These are phyloP conservation scores for Myxozyma neotropica DNA, from an alignment of 805 yeast genomes.

Conservation along the genomic window DNA sequence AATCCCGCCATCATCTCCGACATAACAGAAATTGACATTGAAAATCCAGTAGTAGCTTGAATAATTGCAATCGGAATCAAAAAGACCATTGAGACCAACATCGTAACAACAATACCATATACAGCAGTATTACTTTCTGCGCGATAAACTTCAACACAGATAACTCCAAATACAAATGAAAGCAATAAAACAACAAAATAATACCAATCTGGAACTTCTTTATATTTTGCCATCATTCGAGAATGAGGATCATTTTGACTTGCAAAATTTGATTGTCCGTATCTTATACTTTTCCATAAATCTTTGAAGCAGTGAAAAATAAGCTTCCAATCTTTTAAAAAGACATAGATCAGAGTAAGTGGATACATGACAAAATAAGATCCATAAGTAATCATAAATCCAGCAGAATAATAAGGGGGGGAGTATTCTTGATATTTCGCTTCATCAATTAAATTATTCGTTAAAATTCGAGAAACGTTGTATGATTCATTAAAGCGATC, in stretches of 20 bases:
- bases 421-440: conserved; percentile 59
- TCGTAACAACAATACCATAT: conserved; percentile 63
- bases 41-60: conserved; percentile 62
- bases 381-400: conserved; percentile 61
- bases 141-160: conserved; percentile 47
- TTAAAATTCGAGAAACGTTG: conserved; percentile 54
- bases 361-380: conserved; percentile 57
- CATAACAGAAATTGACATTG: conserved; percentile 62
- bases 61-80: conserved; percentile 65
- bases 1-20: conserved; percentile 68
- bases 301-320: background rate
- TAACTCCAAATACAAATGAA: conserved; percentile 52
- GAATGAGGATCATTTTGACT: conserved; percentile 53
- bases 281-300: conserved; percentile 34
- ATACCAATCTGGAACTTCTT: conserved; percentile 69
- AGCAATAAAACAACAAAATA: conserved; percentile 50
- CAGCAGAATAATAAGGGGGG: conserved; percentile 61
- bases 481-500: conserved; percentile 57
- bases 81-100: conserved; percentile 55
- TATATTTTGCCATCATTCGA: conserved; percentile 59
- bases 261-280: conserved; percentile 7
- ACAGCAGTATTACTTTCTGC: conserved; percentile 56
- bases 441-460: conserved; percentile 50
- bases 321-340: conserved; percentile 9
- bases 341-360: conserved; percentile 7